phyloP scores from a whole-genome alignment of 306 rosid species.

The Mimosa pudica region DNA sequence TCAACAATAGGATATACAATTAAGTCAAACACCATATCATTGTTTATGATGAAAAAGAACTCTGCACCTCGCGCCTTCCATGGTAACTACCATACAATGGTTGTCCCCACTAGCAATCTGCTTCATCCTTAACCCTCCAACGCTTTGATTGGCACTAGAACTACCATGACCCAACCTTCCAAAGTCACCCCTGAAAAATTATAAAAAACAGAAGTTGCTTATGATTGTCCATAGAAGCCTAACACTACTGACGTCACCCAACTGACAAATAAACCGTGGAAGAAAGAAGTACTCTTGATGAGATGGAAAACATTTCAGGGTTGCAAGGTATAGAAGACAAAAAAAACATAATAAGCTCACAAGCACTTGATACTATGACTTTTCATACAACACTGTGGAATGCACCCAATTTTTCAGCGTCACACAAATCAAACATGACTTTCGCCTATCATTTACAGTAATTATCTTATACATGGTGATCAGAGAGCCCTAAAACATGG shows the following conservation, averaged over 20 bases:
- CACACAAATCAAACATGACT: constrained; percentile 20
- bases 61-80: constrained; percentile 86
- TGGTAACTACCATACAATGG: constrained; percentile 92
- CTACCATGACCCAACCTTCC: constrained; percentile 98
- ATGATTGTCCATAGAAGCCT: constrained; percentile 14
- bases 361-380: constrained; percentile 15
- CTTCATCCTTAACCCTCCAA: constrained; percentile 77
- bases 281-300: constrained; percentile 3
- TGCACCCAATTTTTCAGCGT: constrained; percentile 1
- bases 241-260: background rate
- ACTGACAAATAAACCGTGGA: background rate
- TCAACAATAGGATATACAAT: too few species aligned
- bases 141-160: constrained; percentile 91
- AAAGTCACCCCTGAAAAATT: constrained; percentile 91
- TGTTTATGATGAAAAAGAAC: constrained; percentile 13
- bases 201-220: constrained; percentile 31
- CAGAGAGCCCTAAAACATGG: constrained; percentile 14
- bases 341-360: constrained; percentile 1
- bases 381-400: constrained; percentile 19
- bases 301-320: background rate
- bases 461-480: background rate
- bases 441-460: constrained; percentile 8
- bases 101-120: constrained; percentile 96
- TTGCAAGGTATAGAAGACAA: constrained; percentile 1
- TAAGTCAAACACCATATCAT: too few species aligned